Evolutionary conservation across 2,329 filamentous ascomycete species (phyloP).

Genomic region (Aspergillus sergii): DNA sequence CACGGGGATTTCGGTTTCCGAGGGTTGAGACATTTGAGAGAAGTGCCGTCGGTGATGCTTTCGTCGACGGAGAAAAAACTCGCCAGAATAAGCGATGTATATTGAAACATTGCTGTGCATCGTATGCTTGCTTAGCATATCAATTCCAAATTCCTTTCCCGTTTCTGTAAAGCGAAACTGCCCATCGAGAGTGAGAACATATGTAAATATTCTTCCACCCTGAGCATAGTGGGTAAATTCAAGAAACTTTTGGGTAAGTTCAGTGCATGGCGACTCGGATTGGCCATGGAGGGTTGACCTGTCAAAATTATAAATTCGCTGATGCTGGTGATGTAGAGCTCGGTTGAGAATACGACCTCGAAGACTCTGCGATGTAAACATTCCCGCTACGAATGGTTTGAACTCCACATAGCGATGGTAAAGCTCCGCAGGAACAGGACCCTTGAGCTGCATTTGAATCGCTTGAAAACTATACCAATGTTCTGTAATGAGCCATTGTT

Average conservation of each 20-base stretch:
- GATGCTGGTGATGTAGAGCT: slow-evolving; percentile 87
- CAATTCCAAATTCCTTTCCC: slow-evolving; percentile 91
- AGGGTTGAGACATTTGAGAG: slow-evolving; percentile 35
- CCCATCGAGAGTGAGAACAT: slow-evolving; percentile 84
- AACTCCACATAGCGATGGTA: slow-evolving; percentile 96
- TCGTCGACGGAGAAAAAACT: slow-evolving; percentile 83
- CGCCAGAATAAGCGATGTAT: slow-evolving; percentile 89
- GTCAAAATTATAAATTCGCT: slow-evolving; percentile 86
- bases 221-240: slow-evolving; percentile 85
- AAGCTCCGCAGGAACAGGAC: slow-evolving; percentile 76
- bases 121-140: slow-evolving; percentile 90
- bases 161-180: slow-evolving; percentile 92
- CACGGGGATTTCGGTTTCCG: slow-evolving; percentile 33
- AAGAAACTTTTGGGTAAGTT: slow-evolving; percentile 78
- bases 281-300: slow-evolving; percentile 71
- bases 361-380: slow-evolving; percentile 79
- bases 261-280: slow-evolving; percentile 67
- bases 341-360: slow-evolving; percentile 79
- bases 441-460: slow-evolving; percentile 83
- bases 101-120: slow-evolving; percentile 94
- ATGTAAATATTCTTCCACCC: slow-evolving; percentile 86
- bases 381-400: slow-evolving; percentile 81
- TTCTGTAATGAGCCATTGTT: neutral
- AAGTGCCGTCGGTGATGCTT: slow-evolving; percentile 48
- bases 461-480: slow-evolving; percentile 74